phyloP scores from a whole-genome alignment of 495 filamentous ascomycete species.

The Chaetomium cochliodes region DNA sequence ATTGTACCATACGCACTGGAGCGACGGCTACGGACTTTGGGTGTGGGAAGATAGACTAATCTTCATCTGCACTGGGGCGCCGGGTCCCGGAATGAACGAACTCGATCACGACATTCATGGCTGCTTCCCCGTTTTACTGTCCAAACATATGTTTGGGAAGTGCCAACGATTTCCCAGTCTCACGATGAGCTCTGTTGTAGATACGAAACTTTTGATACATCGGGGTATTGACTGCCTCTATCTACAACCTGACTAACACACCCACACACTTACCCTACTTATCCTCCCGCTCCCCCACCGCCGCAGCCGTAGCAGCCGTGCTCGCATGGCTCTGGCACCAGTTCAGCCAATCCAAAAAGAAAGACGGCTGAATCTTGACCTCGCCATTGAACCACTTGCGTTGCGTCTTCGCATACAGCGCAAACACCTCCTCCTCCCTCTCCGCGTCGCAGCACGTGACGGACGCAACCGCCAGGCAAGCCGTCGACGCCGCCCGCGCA shows the following conservation, averaged over 20 bases:
- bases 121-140: background rate
- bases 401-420: constrained; percentile 47
- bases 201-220: background rate
- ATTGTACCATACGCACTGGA: constrained; percentile 17
- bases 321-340: constrained; percentile 55
- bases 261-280: background rate
- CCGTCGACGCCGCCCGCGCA: constrained; percentile 48
- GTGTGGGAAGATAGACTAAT: constrained; percentile 18
- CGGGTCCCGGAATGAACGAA: constrained; percentile 4
- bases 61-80: constrained; percentile 16
- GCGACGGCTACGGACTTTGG: constrained; percentile 2
- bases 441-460: constrained; percentile 41
- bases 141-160: background rate
- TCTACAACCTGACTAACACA: background rate
- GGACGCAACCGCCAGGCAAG: constrained; percentile 50
- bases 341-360: constrained; percentile 57
- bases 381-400: constrained; percentile 45
- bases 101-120: background rate
- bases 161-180: too few species aligned
- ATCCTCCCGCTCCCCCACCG: constrained; percentile 17
- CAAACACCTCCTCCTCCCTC: constrained; percentile 33
- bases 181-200: background rate
- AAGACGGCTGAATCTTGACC: constrained; percentile 48
- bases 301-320: constrained; percentile 17
- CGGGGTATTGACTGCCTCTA: constrained; percentile 2